These are phyloP conservation scores for Bolboschoenus planiculmis DNA, from an alignment of 176 grass and related monocot genomes.

Conservation along the genomic window DNA sequence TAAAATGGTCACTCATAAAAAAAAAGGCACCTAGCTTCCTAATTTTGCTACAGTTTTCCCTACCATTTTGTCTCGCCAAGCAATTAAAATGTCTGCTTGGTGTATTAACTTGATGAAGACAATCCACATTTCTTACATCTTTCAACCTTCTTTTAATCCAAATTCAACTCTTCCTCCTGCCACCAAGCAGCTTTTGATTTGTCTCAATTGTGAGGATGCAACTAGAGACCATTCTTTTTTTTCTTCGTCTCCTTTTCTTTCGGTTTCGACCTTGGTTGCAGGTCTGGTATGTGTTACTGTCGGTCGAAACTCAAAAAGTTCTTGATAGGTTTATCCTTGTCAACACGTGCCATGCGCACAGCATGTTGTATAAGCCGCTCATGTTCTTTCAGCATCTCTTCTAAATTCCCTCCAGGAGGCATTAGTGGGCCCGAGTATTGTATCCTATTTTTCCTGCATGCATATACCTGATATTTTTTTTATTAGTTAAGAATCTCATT, in stretches of 20 bases:
- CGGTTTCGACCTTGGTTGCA: neutral
- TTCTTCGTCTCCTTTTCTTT: neutral
- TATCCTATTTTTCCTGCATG: conserved; percentile 58
- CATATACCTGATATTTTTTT: conserved; percentile 34
- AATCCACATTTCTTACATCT: neutral
- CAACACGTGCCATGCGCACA: conserved; percentile 62
- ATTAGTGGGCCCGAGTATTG: conserved; percentile 84
- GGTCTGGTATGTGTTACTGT: neutral
- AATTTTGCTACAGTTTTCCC: conserved; percentile 1
- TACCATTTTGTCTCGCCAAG: neutral
- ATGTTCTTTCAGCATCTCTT: conserved; percentile 90
- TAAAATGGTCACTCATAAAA: neutral
- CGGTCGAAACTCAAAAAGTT: neutral
- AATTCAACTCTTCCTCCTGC: conserved; percentile 5
- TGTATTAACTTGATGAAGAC: neutral
- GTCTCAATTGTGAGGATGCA: neutral
- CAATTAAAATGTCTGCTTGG: neutral
- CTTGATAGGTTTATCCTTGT: conserved; percentile 11
- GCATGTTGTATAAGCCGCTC: conserved; percentile 81
- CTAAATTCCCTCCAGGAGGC: conserved; percentile 58
- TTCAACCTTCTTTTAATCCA: neutral
- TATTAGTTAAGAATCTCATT: neutral
- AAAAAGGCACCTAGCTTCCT: conserved; percentile 13
- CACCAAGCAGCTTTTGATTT: neutral
- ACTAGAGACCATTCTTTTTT: neutral